Evolutionary conservation across 371 early-diverging fungal species (phyloP).

Genomic region (Batrachochytrium dendrobatidis): DNA sequence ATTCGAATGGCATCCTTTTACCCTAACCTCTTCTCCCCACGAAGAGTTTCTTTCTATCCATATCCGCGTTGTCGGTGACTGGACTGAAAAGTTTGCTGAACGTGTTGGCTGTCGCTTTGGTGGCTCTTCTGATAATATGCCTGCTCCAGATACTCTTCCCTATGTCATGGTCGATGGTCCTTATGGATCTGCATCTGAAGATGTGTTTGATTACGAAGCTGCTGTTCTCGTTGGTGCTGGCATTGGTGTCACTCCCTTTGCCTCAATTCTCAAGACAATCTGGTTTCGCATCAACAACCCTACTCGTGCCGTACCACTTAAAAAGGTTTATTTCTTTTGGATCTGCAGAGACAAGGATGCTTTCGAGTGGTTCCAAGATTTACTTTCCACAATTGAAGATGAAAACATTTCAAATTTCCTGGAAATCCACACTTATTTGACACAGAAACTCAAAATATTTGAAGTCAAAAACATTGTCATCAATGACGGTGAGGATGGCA

Average conservation of each 20-base stretch:
- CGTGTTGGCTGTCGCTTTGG: conserved; percentile 57
- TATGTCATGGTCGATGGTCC: conserved; percentile 78
- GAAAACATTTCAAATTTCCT: conserved; percentile 41
- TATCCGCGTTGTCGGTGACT: conserved; percentile 74
- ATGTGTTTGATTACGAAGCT: conserved; percentile 77
- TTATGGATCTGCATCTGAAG: conserved; percentile 78
- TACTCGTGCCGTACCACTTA: conserved; percentile 42
- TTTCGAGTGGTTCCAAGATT: conserved; percentile 54
- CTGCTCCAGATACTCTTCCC: conserved; percentile 40
- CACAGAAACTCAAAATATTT: conserved; percentile 28
- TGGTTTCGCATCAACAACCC: conserved; percentile 48
- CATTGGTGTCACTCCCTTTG: conserved; percentile 52
- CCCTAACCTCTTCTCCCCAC: conserved; percentile 74
- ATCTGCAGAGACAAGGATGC: conserved; percentile 68
- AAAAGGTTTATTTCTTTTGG: conserved; percentile 85
- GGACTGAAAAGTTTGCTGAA: conserved; percentile 63
- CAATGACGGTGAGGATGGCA: conserved; percentile 33
- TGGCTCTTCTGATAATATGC: conserved; percentile 30
- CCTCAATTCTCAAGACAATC: conserved; percentile 45
- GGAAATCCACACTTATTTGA: conserved; percentile 42
- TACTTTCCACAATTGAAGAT: conserved; percentile 43
- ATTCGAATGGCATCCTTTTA: conserved; percentile 83
- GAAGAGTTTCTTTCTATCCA: conserved; percentile 71
- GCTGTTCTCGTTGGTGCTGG: conserved; percentile 56
- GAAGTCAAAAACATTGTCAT: conserved; percentile 43